Evolutionary conservation across 2,329 filamentous ascomycete genomes (phyloP).

Genomic region (Tympanopsis confertula): DNA sequence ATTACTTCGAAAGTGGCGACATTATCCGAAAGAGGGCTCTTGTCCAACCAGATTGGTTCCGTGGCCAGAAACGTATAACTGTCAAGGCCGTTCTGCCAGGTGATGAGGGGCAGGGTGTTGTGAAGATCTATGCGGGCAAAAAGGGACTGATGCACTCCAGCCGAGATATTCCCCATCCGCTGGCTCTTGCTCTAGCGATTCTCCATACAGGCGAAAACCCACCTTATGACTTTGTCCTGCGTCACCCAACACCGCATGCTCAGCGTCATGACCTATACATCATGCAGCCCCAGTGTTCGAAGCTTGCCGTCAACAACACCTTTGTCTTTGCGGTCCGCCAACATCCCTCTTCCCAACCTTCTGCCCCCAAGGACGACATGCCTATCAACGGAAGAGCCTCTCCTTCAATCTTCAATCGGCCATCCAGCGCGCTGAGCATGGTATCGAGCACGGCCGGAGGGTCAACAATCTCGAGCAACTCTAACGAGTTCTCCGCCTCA

Average conservation of each 20-base stretch:
- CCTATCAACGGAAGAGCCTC: constrained; percentile 34
- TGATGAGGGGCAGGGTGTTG: constrained; percentile 75
- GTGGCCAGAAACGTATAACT: constrained; percentile 79
- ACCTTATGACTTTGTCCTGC: constrained; percentile 80
- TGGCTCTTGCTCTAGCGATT: constrained; percentile 82
- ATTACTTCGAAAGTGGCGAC: constrained; percentile 87
- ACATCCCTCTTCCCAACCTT: constrained; percentile 54
- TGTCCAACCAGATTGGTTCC: constrained; percentile 83
- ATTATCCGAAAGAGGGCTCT: constrained; percentile 74
- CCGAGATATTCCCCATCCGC: constrained; percentile 85
- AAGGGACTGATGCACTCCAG: constrained; percentile 94
- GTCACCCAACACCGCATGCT: constrained; percentile 95
- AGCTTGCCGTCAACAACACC: constrained; percentile 85
- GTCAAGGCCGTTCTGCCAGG: constrained; percentile 85
- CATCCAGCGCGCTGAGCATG: constrained; percentile 48
- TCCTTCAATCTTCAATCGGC: constrained; percentile 38
- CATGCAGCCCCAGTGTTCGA: constrained; percentile 83
- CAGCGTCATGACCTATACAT: constrained; percentile 95
- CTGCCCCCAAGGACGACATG: constrained; percentile 21
- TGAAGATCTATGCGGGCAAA: constrained; percentile 90
- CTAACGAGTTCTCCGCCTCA: constrained; percentile 1
- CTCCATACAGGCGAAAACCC: constrained; percentile 87
- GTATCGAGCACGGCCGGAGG: constrained; percentile 35
- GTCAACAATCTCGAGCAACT: constrained; percentile 14
- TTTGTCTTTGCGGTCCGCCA: constrained; percentile 95